Base-by-base conservation (phyloP, 2,329 filamentous ascomycete species). In the Fusarium buharicum region DNA sequence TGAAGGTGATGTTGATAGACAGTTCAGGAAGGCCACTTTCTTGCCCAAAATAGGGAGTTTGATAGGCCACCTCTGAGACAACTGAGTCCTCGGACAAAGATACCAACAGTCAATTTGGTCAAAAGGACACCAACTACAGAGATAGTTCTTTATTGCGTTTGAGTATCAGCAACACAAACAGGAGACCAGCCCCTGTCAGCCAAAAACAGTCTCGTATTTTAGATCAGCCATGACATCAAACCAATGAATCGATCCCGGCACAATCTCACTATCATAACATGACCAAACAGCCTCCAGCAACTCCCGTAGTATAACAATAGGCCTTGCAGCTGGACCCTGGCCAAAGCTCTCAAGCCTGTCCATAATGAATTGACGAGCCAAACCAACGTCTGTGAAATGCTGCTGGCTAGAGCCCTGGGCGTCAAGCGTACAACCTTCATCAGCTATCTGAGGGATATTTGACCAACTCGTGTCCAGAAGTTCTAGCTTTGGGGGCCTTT, bases 171-270 rank as follows among this genome's bases (percentile, higher is more conserved):
- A 22, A 36, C 7, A 22, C 27, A 55, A 38, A 12, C n/a, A 33
- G 6, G 12, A 17, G 3, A 11, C n/a, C 5, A 37, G 34, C 30
- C 18, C 14, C 18, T 39, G 18, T 57, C 45, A 64, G 16, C 47
- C 56, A 58, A 65, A 58, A 20, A 65, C 62, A 59, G 57, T 64
- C 57, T 65, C 61, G 16, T 58, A 54, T 44, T 53, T 59, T 17
- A 48, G 30, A 22, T 65, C 62, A 37, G 43, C 52, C 48, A 64
- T 62, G 14, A 62, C 44, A 49, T 62, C 51, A 10, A 62, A 48
- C 48, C 57, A 54, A 46, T 62, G 52, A 12, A 65, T 27, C 3
- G 48, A 58, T 6, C 50, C 51, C 7, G 56, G 51, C 9, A 57
- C 48, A 36, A 33, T 49, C 48, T 65, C 61, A 50, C 50, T 44